Conservation (phyloP, 2,329 filamentous ascomycete genomes). For the Magnaporthiopsis incrustans region DNA sequence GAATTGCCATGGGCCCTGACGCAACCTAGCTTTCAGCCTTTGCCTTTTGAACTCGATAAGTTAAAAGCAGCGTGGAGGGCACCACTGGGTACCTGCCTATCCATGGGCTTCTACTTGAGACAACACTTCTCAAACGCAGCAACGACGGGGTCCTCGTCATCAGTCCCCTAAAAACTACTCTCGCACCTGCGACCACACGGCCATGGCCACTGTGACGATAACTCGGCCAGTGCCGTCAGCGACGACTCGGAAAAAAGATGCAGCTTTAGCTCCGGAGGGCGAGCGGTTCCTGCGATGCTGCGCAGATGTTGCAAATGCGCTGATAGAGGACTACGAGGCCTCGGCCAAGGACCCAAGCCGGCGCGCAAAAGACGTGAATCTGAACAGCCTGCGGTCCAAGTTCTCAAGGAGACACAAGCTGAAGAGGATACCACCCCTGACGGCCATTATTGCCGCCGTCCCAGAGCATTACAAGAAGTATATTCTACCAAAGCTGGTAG, state of each 20-base stretch:
- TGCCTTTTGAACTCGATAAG: too few relatives aligned
- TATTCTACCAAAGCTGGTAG: slow-evolving; percentile 89
- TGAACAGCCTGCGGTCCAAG: slow-evolving; percentile 80
- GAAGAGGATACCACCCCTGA: slow-evolving; percentile 80
- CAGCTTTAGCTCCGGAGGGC: slow-evolving; percentile 80
- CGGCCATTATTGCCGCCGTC: slow-evolving; percentile 94
- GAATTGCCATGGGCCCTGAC: not conserved
- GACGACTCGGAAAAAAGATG: slow-evolving; percentile 54
- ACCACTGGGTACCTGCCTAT: too few relatives aligned
- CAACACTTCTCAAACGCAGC: not conserved
- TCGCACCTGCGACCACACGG: not conserved
- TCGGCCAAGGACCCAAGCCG: slow-evolving; percentile 59
- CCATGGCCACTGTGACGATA: slow-evolving; percentile 15
- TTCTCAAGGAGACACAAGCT: slow-evolving; percentile 90
- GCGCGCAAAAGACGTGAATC: slow-evolving; percentile 78
- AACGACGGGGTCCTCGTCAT: not conserved
- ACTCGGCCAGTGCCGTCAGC: slow-evolving; percentile 28
- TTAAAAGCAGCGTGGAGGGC: too few relatives aligned
- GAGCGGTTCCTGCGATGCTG: slow-evolving; percentile 92
- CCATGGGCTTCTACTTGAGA: too few relatives aligned
- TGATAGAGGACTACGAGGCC: slow-evolving; percentile 91
- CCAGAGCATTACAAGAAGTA: slow-evolving; percentile 99
- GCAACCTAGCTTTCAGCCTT: not conserved
- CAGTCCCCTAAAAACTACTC: not conserved
- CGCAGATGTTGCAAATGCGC: slow-evolving; percentile 85